phyloP scores from a whole-genome alignment of 768 basidiomycete genomes.

The Psilocybe tampanensis region DNA sequence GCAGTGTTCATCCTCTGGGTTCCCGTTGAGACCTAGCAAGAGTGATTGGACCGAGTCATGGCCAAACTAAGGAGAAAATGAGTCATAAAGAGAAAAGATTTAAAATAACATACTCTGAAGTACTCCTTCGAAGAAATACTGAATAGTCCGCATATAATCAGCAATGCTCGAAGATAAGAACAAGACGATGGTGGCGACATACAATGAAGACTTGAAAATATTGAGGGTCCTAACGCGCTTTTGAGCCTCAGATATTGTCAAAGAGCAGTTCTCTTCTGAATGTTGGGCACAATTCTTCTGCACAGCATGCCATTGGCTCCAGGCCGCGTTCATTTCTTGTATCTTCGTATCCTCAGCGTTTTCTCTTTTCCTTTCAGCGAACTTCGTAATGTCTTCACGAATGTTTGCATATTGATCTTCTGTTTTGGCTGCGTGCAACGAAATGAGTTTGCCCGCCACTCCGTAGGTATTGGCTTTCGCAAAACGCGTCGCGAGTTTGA shows the following conservation, averaged over 20 bases:
- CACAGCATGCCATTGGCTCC: conserved; percentile 15
- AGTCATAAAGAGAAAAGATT: not conserved
- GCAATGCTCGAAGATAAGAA: too few relatives aligned
- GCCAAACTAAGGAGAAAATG: conserved; percentile 18
- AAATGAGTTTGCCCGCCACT: conserved; percentile 1
- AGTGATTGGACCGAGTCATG: conserved; percentile 21
- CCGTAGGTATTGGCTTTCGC: conserved; percentile 15
- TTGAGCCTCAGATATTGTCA: conserved; percentile 6
- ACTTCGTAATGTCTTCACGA: conserved; percentile 11
- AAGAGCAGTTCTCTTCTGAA: conserved; percentile 11
- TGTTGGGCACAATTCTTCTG: conserved; percentile 12
- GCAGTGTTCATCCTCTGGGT: conserved; percentile 1
- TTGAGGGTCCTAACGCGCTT: conserved; percentile 15
- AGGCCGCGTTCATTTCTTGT: conserved; percentile 15
- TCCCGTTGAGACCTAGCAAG: conserved; percentile 12
- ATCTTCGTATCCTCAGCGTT: conserved; percentile 6
- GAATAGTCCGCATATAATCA: not conserved
- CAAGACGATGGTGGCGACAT: conserved; percentile 1
- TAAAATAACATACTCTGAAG: conserved; percentile 12
- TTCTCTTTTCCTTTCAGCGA: not conserved
- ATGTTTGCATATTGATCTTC: not conserved
- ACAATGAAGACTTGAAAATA: conserved; percentile 18
- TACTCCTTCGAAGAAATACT: conserved; percentile 21
- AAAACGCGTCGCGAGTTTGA: conserved; percentile 20
- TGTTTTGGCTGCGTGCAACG: conserved; percentile 1